Base-by-base conservation (phyloP, 371 early-diverging fungal species). In the Chytridium lagenaria region DNA sequence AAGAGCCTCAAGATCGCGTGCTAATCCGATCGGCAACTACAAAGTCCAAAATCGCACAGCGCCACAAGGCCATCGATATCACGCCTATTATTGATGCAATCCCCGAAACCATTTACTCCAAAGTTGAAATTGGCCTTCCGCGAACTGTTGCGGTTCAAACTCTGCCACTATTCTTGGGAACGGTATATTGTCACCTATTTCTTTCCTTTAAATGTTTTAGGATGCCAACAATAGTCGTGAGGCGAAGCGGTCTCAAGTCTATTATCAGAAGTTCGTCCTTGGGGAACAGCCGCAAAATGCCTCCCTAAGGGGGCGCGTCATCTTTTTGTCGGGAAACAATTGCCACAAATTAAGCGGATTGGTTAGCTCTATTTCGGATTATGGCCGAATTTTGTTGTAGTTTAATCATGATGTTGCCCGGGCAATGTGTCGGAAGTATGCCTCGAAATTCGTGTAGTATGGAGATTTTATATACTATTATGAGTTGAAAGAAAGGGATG, bases 251-350 rank as follows among this genome's bases (percentile, higher is more conserved):
- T 19, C 44, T 68, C 39, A 39, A 83, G 59, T 23, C 76, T 85
- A 0, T 73, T 85, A 31, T 70, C 79, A 10, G 85, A 85, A 50
- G 75, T 85, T 0, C 63, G 85, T 50, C 83, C 82, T 16, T 85
- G 85, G 85, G 85, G 85, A 0, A 16, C 72, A 22, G 70, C 71
- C 5, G 82, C 85, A 12, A 57, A 51, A n/a, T 80, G 70, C n/a
- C 59, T 80, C 19, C 85, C 83, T 16, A 77, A 78, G 50, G 82
- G 84, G 12, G 7, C 12, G 12, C 44, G 44, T 44, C 44, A 44
- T 19, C 31, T 26, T 19, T 44, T 44, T 44, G 44, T 44, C 19
- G 44, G 12, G 12, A 7, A 19, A 44, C 44, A 44, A 19, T 19
- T 44, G 12, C 44, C 44, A 19, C 44, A 44, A 44, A 7, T 44